Evolutionary conservation across 495 filamentous ascomycete species (phyloP), one percentile per base, ranked within the genome.

Genomic region (Tuber indicum): DNA sequence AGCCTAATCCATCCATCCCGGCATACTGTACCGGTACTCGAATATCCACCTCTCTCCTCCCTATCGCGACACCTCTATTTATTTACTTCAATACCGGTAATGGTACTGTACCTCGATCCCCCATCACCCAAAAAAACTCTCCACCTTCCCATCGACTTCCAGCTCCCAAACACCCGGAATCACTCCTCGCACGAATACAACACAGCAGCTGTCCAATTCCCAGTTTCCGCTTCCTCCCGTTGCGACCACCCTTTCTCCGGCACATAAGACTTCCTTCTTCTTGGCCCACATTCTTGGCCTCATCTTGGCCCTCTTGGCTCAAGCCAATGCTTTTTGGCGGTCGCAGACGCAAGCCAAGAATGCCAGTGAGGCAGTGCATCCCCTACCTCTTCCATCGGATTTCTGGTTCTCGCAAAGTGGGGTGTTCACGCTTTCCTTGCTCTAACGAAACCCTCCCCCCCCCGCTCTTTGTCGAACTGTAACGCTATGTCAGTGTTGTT

Each of bases 301-400:
- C 26, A 66, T 66, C 58, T 66, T 66, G 58, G 58, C 58, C 58
- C 58, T 80, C 78, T 80, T 80, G 78, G 78, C 78, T 71, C 72
- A 75, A 79, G 72, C 69, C 78, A 79, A 75, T 70, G 1, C 58
- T 32, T 32, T 66, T 39, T 42, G 77, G 78, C 74, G 79, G 78
- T 80, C 77, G 70, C 69, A 80, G 52, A 80, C 71, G 78, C 78
- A 80, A 49, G 78, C 78, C 78, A 80, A 80, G 78, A n/a, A 72
- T 74, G 47, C 36, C 71, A 72, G 44, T 77, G 78, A 76, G 78
- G 78, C 77, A 76, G 77, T 79, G 78, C 78, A 73, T 72, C 36
- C 47, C n/a, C 47, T 45, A 43, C 32, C 46, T 47, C 32, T 69
- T 73, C 41, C 58, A 66, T 32, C 16, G 58, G 58, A 66, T 66